Base-by-base conservation (phyloP, 768 basidiomycete genomes). In the Lactifluus subvellereus region DNA sequence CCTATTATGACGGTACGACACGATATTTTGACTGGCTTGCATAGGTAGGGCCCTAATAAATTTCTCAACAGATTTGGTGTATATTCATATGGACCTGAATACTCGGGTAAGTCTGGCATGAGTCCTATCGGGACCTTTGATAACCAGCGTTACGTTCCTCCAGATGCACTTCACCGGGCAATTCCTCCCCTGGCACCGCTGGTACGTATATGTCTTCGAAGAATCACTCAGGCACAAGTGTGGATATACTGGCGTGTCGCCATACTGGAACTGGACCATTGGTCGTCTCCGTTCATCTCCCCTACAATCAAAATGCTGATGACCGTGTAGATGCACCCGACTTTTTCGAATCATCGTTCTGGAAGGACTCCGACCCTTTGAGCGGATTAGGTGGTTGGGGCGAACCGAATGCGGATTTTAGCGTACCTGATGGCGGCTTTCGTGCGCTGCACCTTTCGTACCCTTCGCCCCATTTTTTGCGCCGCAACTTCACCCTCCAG, bases 401-500 rank as follows among this genome's bases (percentile, higher is more conserved):
- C 14, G 62, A 67, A 47, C 68, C 67, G 13, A 49, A 60, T 5
- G 52, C 62, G 9, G 69, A 73, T 54, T 59, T 64, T 59, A 58
- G 55, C 33, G 69, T 73, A 3, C 60, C 66, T 8, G 66, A 70
- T 51, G 75, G 75, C 43, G 75, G 65, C 5, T 73, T 75, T 64
- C 67, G 67, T 14, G 54, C 61, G 35, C 61, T 73, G 57, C 55
- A 61, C 13, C 62, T 73, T 13, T 65, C 74, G 9, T 77, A 77
- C 50, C 75, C 75, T 14, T 65, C 65, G 20, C 71, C 72, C 33
- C 75, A 77, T 65, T 66, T 53, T 30, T 27, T 76, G 33, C 72
- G 76, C 20, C 70, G 76, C 9, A 73, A 72, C 54, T 77, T 70
- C 68, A 73, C 72, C 1, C 70, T 73, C 9, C 70, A 70, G 57